These are phyloP conservation scores for Botryotinia convoluta DNA, from an alignment of 2,329 filamentous ascomycete genomes.

Conservation along the genomic window DNA sequence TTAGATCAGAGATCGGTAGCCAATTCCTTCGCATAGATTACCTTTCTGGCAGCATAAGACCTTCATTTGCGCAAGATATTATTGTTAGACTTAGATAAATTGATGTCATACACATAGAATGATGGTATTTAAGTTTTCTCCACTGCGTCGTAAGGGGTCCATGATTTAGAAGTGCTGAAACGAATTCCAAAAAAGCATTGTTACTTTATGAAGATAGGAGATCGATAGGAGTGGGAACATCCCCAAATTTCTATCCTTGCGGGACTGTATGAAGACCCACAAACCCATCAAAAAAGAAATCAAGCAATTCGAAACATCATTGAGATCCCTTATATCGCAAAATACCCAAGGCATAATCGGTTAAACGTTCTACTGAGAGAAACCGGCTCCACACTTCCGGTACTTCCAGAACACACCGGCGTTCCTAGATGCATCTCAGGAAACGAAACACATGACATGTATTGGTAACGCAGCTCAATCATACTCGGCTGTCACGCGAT, in stretches of 20 bases:
- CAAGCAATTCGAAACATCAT: constrained; percentile 1
- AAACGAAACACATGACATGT: background rate
- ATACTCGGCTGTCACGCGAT: background rate
- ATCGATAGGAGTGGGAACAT: background rate
- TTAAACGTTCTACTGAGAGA: background rate
- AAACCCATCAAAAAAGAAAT: background rate
- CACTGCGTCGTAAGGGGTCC: background rate
- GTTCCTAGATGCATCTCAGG: background rate
- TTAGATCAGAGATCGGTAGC: background rate
- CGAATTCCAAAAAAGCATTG: background rate
- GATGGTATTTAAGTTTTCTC: background rate
- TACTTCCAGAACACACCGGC: background rate
- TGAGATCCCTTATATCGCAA: background rate
- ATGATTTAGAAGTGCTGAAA: background rate
- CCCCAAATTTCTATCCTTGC: background rate
- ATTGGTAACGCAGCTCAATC: background rate
- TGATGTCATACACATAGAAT: constrained; percentile 1
- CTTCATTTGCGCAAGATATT: background rate
- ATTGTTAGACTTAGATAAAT: background rate
- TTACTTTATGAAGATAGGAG: background rate
- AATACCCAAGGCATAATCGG: background rate
- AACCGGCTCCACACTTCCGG: constrained; percentile 5
- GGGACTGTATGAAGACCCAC: background rate
- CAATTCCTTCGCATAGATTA: background rate
- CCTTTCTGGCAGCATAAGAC: background rate